Base-by-base conservation (phyloP, 2,329 filamentous ascomycete genomes). In the Aureobasidium sp. region DNA sequence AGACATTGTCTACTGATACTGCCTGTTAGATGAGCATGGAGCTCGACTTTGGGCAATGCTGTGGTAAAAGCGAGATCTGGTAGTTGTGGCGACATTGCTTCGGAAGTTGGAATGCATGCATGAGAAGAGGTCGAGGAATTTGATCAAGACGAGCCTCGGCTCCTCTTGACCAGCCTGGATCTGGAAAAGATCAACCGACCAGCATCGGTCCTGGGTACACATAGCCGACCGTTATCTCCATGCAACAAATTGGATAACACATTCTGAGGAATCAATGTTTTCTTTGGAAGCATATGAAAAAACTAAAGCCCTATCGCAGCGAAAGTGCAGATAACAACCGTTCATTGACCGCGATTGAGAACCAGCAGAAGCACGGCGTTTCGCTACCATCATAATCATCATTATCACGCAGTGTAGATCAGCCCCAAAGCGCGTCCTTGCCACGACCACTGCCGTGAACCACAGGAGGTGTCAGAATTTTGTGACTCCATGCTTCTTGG, bases 1-100 rank as follows among this genome's bases (percentile, higher is more conserved):
- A 94, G 82, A 63, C 83, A 86, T 67, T 83, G 75, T 33, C 86
- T 83, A 69, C 83, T 87, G 70, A 94, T 89, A 71, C 87, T 90
- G 57, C 89, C 89, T 42, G 84, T 89, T 46, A 94, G 79, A 73
- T 94, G 89, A 63, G 89, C 89, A 68, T 94, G 89, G 57, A 93
- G 81, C 86, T 78, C 75, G 51, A 74, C 70, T 65, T 78, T 78
- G n/a, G 75, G 75, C 50, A 78, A 67, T 1, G 67, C 60, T 63
- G 61, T 65, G 43, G 70, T 65, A 61, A 76, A 77, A 25, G 19
- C 13, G 5, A 37, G 19, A 46, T 57, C 53, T 23, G 27, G 25
- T 33, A 11, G 17, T 27, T 19, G 37, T 35, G 13, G 13, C 25
- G 51, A 42, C 51, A 55, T 53, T 40, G 19, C 15, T 23, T 23